phyloP scores from a whole-genome alignment of 148 eudicot genomes.

The Spergularia marina region DNA sequence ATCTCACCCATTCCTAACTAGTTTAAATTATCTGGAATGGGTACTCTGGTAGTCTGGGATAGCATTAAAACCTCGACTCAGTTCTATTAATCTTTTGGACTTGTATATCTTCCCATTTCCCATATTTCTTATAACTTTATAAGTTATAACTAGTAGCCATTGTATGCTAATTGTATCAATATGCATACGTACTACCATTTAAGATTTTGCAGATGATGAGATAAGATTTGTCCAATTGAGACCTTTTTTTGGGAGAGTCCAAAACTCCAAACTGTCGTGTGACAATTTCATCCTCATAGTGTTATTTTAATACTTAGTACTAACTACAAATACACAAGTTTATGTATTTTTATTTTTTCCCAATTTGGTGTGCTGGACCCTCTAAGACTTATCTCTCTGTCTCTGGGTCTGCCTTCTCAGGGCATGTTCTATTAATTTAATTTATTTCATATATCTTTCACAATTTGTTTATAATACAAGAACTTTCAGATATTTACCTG shows the following conservation, averaged over 20 bases:
- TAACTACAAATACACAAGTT: not conserved
- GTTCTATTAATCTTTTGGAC: too few relatives aligned
- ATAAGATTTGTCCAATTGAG: constrained; percentile 26
- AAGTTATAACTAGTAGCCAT: too few relatives aligned
- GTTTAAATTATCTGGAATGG: too few relatives aligned
- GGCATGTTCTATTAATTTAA: not conserved
- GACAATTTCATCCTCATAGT: constrained; percentile 19
- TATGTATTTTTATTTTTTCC: not conserved
- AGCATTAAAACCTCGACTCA: too few relatives aligned
- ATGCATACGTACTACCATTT: too few relatives aligned
- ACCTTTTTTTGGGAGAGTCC: constrained; percentile 12
- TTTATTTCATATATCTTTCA: not conserved
- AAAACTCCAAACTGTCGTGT: constrained; percentile 19
- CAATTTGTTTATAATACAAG: not conserved
- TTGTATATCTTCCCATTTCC: not conserved
- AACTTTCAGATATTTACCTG: not conserved
- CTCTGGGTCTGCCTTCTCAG: constrained; percentile 13
- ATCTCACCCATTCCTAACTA: constrained; percentile 22
- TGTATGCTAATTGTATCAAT: too few relatives aligned
- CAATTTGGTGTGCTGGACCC: not conserved
- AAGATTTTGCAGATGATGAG: not conserved
- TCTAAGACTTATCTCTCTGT: constrained; percentile 14
- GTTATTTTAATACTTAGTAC: not conserved
- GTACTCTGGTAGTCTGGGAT: too few relatives aligned
- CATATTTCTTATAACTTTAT: not conserved